Evolutionary conservation across 1,284 basidiomycete genomes (phyloP).

Genomic region (Ustilago bromivora): DNA sequence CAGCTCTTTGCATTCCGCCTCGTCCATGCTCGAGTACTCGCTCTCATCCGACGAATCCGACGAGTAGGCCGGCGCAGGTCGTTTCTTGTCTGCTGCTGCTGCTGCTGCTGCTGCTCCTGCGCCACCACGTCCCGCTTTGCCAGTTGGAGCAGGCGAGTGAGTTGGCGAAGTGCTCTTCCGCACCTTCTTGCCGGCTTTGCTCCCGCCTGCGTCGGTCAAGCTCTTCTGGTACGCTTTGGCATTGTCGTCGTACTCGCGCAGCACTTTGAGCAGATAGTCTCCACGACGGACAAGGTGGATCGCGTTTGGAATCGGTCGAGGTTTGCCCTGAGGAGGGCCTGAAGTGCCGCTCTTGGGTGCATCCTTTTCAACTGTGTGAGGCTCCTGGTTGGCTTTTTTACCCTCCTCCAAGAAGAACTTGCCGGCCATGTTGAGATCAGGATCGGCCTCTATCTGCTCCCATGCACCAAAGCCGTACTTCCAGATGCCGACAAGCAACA

Average conservation of each 20-base stretch:
- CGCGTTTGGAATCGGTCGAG: constrained; percentile 64
- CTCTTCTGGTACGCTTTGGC: constrained; percentile 52
- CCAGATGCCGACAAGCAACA: constrained; percentile 92
- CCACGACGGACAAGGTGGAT: constrained; percentile 95
- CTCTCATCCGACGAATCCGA: constrained; percentile 59
- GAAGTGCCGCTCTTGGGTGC: constrained; percentile 43
- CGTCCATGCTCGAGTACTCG: constrained; percentile 83
- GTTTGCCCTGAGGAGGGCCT: constrained; percentile 54
- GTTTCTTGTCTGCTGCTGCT: constrained; percentile 43
- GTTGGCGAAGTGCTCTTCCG: constrained; percentile 44
- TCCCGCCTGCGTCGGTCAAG: constrained; percentile 25
- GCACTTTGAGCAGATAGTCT: constrained; percentile 88
- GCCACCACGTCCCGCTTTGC: constrained; percentile 32
- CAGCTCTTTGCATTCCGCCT: constrained; percentile 91
- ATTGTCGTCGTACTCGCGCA: constrained; percentile 79
- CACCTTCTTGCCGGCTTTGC: constrained; percentile 41
- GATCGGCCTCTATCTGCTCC: constrained; percentile 93
- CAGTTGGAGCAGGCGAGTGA: constrained; percentile 48
- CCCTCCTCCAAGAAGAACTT: constrained; percentile 98
- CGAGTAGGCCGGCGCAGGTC: constrained; percentile 48
- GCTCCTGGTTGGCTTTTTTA: constrained; percentile 72
- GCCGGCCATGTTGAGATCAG: constrained; percentile 82
- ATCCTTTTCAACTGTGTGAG: constrained; percentile 43
- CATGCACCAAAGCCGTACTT: constrained; percentile 95
- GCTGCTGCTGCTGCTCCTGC: constrained; percentile 13